Conservation (phyloP, 768 basidiomycete species). For the Tephrocybe sp. region DNA sequence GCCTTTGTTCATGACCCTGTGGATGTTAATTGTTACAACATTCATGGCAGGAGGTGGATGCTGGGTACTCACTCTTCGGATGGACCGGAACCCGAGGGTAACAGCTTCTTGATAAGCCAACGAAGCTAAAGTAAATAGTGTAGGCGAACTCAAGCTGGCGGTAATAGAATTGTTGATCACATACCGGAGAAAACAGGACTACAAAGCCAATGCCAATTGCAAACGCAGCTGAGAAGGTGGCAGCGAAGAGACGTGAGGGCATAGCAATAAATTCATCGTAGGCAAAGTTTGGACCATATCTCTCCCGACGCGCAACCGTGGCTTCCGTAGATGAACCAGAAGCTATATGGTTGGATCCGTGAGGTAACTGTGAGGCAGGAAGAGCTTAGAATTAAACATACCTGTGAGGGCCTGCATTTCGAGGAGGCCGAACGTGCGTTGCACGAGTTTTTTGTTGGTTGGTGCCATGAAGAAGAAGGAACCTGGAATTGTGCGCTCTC, state of each 20-base stretch:
- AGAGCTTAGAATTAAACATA: slow-evolving; percentile 4
- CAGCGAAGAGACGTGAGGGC: slow-evolving; percentile 36
- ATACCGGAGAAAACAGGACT: slow-evolving; percentile 37
- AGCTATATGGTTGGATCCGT: background rate
- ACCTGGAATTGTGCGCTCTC: slow-evolving; percentile 30
- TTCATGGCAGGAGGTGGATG: background rate
- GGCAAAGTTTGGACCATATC: slow-evolving; percentile 70
- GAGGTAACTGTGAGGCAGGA: background rate
- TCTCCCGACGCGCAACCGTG: slow-evolving; percentile 22
- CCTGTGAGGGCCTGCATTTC: slow-evolving; percentile 30
- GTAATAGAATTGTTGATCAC: slow-evolving; percentile 6
- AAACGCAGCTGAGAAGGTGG: slow-evolving; percentile 36
- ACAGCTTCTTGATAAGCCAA: slow-evolving; percentile 48
- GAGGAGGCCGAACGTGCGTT: slow-evolving; percentile 45
- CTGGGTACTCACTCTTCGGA: slow-evolving; percentile 51
- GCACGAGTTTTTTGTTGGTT: slow-evolving; percentile 40
- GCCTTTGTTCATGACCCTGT: slow-evolving; percentile 58
- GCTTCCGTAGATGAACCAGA: slow-evolving; percentile 2
- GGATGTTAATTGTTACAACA: background rate
- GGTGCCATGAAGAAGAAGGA: slow-evolving; percentile 40
- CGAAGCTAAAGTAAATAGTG: slow-evolving; percentile 40
- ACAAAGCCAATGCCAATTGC: slow-evolving; percentile 32
- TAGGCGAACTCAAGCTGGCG: background rate
- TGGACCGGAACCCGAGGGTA: slow-evolving; percentile 62
- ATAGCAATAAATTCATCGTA: slow-evolving; percentile 70